A percentile compares a stretch with the other conserved stretches of the same genome.
Evolutionary conservation across 1,284 basidiomycete genomes (phyloP).

Genomic region (Moniliella sp.): DNA sequence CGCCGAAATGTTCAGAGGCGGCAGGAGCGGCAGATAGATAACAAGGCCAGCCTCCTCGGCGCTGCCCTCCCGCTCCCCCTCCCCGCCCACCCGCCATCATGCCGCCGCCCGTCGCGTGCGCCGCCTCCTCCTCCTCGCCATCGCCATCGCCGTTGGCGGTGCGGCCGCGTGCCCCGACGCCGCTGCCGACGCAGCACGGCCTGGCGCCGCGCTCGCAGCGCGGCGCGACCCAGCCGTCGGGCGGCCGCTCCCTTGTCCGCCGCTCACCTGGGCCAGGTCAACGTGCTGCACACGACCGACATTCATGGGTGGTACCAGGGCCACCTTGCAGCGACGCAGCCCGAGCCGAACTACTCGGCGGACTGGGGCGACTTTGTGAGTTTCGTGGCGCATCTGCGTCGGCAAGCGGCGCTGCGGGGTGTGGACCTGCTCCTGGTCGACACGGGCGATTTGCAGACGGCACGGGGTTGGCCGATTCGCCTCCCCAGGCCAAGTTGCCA

Average conservation of each 20-base stretch:
- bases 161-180: too few species aligned
- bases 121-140: too few species aligned
- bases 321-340: slow-evolving; percentile 23
- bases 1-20: too few species aligned
- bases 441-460: slow-evolving; percentile 29
- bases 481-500: slow-evolving; percentile 16
- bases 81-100: too few species aligned
- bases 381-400: slow-evolving; percentile 24
- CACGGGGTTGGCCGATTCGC: slow-evolving; percentile 26
- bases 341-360: slow-evolving; percentile 21
- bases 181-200: too few species aligned
- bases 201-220: slow-evolving; percentile 2
- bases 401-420: slow-evolving; percentile 12
- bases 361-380: slow-evolving; percentile 31
- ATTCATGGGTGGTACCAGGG: slow-evolving; percentile 41
- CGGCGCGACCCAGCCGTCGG: slow-evolving; percentile 5
- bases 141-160: too few species aligned
- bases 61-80: too few species aligned
- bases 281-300: slow-evolving; percentile 59
- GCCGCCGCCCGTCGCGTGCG: too few species aligned
- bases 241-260: slow-evolving; percentile 7
- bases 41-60: too few species aligned
- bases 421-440: slow-evolving; percentile 31
- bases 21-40: too few species aligned
- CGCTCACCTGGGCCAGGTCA: slow-evolving; percentile 55